phyloP scores from a whole-genome alignment of 257 asterid genomes.

The Salvia splendens region DNA sequence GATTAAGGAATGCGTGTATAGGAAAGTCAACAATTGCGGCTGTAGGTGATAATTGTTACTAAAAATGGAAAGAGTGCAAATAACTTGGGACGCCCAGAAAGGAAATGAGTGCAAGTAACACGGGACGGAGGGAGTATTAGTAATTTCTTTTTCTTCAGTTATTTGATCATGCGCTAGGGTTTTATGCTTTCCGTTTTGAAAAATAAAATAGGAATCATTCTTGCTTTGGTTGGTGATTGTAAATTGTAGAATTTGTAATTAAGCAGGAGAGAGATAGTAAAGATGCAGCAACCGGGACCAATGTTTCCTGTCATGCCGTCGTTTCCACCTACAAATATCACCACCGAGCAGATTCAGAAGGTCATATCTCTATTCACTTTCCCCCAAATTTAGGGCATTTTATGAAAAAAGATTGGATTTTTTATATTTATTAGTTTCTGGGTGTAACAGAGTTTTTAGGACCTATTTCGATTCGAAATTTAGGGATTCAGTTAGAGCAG shows the following conservation, averaged over 20 bases:
- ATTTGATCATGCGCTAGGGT: constrained; percentile 33
- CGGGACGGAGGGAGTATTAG: too few species aligned
- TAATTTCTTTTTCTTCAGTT: not conserved
- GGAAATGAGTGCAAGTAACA: too few species aligned
- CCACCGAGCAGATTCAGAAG: constrained; percentile 96
- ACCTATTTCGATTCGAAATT: not conserved
- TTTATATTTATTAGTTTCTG: not conserved
- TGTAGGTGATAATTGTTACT: too few species aligned
- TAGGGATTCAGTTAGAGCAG: not conserved
- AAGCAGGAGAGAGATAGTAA: constrained; percentile 34
- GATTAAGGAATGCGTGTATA: too few species aligned
- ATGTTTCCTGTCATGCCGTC: constrained; percentile 80
- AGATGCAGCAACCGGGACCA: constrained; percentile 73
- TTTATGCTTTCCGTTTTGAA: constrained; percentile 25
- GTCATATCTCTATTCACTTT: constrained; percentile 32
- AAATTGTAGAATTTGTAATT: not conserved
- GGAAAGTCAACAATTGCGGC: too few species aligned
- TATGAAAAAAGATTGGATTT: constrained; percentile 14
- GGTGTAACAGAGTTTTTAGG: constrained; percentile 13
- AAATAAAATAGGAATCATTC: not conserved
- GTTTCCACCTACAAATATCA: constrained; percentile 71
- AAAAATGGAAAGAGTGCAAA: too few species aligned
- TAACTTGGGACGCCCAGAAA: too few species aligned
- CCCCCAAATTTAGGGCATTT: constrained; percentile 9
- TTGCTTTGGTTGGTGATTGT: constrained; percentile 8